Evolutionary conservation across 2,329 filamentous ascomycete genomes (phyloP).

Genomic region (Penicillium hordei): DNA sequence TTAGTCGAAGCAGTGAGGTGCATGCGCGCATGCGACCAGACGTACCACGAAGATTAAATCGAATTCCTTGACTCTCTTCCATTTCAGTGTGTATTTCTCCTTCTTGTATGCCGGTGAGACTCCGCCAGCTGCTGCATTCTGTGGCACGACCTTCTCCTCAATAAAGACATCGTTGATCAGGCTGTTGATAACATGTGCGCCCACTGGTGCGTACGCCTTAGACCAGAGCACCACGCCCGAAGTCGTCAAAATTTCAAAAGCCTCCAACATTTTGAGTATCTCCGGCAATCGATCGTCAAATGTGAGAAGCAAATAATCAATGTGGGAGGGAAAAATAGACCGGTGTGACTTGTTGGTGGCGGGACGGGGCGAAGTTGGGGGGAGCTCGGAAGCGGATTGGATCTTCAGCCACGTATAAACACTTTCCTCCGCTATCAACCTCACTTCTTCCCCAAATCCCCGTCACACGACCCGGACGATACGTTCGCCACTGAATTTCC

Average conservation of each 20-base stretch:
- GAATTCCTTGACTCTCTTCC: slow-evolving; percentile 88
- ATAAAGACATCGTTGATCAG: slow-evolving; percentile 97
- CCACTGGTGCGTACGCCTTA: slow-evolving; percentile 76
- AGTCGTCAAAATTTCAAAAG: slow-evolving; percentile 93
- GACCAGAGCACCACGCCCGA: slow-evolving; percentile 98
- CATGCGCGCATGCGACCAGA: slow-evolving; percentile 18
- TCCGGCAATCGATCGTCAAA: not conserved
- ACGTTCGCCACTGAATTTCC: slow-evolving; percentile 6
- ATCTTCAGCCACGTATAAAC: slow-evolving; percentile 38
- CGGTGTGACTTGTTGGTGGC: slow-evolving; percentile 27
- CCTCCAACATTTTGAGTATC: slow-evolving; percentile 72
- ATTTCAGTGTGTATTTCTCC: slow-evolving; percentile 93
- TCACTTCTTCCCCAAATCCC: slow-evolving; percentile 11
- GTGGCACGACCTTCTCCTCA: slow-evolving; percentile 74
- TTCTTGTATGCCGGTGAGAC: slow-evolving; percentile 73
- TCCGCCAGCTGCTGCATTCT: slow-evolving; percentile 59
- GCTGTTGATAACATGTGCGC: slow-evolving; percentile 81
- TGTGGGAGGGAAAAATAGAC: slow-evolving; percentile 21
- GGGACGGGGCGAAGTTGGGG: slow-evolving; percentile 22
- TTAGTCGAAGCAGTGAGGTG: slow-evolving; percentile 17
- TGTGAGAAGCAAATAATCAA: slow-evolving; percentile 6
- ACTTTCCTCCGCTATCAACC: slow-evolving; percentile 19
- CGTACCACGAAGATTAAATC: slow-evolving; percentile 91
- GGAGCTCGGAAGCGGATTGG: slow-evolving; percentile 27
- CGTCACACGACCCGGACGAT: slow-evolving; percentile 3